Base-by-base conservation (phyloP, 2,329 filamentous ascomycete species). In the Ophiostoma quercus region DNA sequence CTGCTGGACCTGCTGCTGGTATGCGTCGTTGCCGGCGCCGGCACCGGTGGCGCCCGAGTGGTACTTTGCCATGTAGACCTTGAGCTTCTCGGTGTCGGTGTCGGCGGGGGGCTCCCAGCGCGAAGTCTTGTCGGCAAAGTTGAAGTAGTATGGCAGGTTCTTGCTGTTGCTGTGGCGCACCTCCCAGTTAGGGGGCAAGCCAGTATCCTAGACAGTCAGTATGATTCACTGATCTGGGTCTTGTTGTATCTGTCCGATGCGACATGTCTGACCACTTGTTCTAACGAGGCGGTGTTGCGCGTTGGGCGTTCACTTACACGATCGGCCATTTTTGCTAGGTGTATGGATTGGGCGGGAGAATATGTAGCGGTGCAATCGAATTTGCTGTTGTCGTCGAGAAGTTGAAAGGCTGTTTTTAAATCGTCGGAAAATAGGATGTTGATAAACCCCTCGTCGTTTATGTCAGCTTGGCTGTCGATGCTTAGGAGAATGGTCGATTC, bases 141-240 rank as follows among this genome's bases (percentile, higher is more conserved):
- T 96, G 90, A 97, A 98, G 84, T 98, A 99, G 85, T 99, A 99
- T 51, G 95, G 95, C 47, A 98, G 90, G 82, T 96, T 96, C 84
- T 97, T 98, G 80, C 92, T 96, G 84, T 97, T 96, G 80, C 92
- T 97, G 83, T 96, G 92, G 79, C 95, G 92, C 78, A 99, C 92
- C 83, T 98, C 95, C 94, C 94, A 97, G 79, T 89, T 88, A 67
- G 88, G 80, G 73, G 94, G 94, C 73, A 97, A 88, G 79, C 94
- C 94, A 75, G 90, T 89, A 70, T 93, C 90, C 77, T 86, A 25
- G n/a, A n/a, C 12, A 25, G 65, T 66, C 39, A 66, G 65, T 25
- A 57, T 57, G 43, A 47, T n/a, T n/a, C 43, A 47, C 16, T n/a
- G 16, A 6, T 54, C 51, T 57, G 39, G 11, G 12, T 41, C 12